Evolutionary conservation across 2,329 filamentous ascomycete species (phyloP), one percentile per base, ranked within the genome.

Genomic region (Neodidymelliopsis sp.): DNA sequence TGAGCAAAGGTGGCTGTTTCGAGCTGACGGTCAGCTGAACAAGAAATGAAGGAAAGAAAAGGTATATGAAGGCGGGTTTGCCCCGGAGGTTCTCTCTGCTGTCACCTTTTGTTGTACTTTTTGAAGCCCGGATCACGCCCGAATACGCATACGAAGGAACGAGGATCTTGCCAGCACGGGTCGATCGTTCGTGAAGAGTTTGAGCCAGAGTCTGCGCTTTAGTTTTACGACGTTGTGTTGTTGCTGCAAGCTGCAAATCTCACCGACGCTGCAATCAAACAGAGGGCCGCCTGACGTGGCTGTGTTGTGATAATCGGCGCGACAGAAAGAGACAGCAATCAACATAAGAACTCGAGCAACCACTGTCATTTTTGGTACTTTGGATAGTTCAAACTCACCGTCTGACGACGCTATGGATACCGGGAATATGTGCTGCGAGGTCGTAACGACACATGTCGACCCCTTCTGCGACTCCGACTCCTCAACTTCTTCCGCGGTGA

Each of bases 201-300:
- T 29, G 22, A 38, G 7, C 22, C 34, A 7, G 42, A 6, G 19
- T 36, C 13, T 22, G 15, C 15, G 20, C 15, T 6, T 23, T 41
- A 18, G 16, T 23, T 23, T n/a, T n/a, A n/a, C 12, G 12, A 24
- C 19, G 3, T 19, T 19, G 25, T 24, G 11, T 27, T 18, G 34
- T 20, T n/a, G n/a, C n/a, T n/a, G n/a, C n/a, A n/a, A n/a, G n/a
- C n/a, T n/a, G n/a, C n/a, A n/a, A n/a, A n/a, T n/a, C n/a, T n/a
- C n/a, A n/a, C n/a, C n/a, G n/a, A 16, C 30, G n/a, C 47, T 45
- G 36, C 19, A 36, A 40, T 45, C 30, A 36, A 35, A 36, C 15
- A 15, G 12, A 8, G 33, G 42, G 42, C 33, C 31, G 49, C 49
- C 49, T 52, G 28, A 43, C 22, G 49, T 39, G 49, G 49, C 49